Evolutionary conservation across 306 rosid species (phyloP).

Genomic region (Coriaria nepalensis): DNA sequence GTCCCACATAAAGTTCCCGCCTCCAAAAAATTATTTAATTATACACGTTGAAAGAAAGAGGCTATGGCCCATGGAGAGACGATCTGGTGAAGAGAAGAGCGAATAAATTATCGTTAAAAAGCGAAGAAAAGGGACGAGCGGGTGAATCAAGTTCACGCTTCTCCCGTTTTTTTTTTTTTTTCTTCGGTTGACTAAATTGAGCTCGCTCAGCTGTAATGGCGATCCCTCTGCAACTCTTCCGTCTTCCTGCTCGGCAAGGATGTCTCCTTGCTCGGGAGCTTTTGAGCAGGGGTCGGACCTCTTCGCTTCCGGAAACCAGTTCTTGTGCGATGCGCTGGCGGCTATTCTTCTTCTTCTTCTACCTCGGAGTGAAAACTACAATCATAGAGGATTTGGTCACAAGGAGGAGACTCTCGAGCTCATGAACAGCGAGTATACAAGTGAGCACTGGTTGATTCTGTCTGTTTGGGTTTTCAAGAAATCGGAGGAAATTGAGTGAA

Average conservation of each 20-base stretch:
- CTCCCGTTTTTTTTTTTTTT: too few relatives aligned
- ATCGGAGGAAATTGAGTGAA: too few relatives aligned
- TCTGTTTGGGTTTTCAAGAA: background rate
- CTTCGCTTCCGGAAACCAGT: slow-evolving; percentile 32
- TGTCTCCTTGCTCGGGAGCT: slow-evolving; percentile 23
- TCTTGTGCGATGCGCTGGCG: slow-evolving; percentile 48
- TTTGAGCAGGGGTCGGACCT: slow-evolving; percentile 8
- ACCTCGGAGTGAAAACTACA: slow-evolving; percentile 67
- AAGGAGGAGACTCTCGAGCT: slow-evolving; percentile 78
- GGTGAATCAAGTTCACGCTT: background rate
- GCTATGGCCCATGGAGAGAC: too few relatives aligned
- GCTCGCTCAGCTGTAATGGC: slow-evolving; percentile 44
- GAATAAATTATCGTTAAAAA: background rate
- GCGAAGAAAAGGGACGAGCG: background rate
- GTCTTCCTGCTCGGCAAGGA: slow-evolving; percentile 37
- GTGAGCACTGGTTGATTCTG: slow-evolving; percentile 21
- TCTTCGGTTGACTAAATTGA: background rate
- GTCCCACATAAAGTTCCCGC: slow-evolving; percentile 23
- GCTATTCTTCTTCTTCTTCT: slow-evolving; percentile 18
- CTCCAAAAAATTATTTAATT: too few relatives aligned
- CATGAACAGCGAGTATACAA: slow-evolving; percentile 83
- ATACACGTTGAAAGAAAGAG: too few relatives aligned
- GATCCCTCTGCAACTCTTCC: slow-evolving; percentile 44
- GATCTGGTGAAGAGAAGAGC: too few relatives aligned
- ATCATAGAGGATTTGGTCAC: slow-evolving; percentile 76